Conservation (phyloP, 176 grass and related monocot species). For the Zizania latifolia region DNA sequence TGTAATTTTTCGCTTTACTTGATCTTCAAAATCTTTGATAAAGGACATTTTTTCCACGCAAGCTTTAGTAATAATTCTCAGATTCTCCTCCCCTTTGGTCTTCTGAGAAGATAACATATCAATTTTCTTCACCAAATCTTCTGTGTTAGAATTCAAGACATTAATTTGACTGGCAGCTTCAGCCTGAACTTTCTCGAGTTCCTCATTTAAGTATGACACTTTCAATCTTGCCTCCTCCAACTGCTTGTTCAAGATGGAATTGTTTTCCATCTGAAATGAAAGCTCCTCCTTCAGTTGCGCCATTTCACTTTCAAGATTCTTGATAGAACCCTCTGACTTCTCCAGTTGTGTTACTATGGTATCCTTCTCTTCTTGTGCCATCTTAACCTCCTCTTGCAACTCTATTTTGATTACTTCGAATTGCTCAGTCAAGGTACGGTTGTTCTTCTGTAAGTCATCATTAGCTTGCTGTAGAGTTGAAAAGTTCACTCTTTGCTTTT, state of each 20-base stretch:
- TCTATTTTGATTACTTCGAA: conserved; percentile 29
- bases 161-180: conserved; percentile 35
- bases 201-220: conserved; percentile 22
- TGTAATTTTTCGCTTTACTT: conserved; percentile 41
- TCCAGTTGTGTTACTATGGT: conserved; percentile 21
- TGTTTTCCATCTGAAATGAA: conserved; percentile 37
- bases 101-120: conserved; percentile 45
- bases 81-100: conserved; percentile 36
- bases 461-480: conserved; percentile 40
- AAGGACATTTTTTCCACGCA: conserved; percentile 35
- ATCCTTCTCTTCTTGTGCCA: conserved; percentile 28
- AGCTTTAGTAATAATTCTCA: conserved; percentile 47
- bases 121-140: conserved; percentile 39
- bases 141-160: conserved; percentile 31
- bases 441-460: conserved; percentile 32
- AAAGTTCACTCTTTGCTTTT: conserved; percentile 37
- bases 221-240: conserved; percentile 39
- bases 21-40: conserved; percentile 49
- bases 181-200: conserved; percentile 29
- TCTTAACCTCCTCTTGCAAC: conserved; percentile 24
- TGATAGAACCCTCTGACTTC: conserved; percentile 8
- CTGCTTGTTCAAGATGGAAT: conserved; percentile 34
- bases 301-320: conserved; percentile 39
- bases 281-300: conserved; percentile 33
- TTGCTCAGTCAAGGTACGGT: conserved; percentile 15